Evolutionary conservation across 2,329 filamentous ascomycete species (phyloP), one percentile per base, ranked within the genome.

Genomic region (Monosporascus sp.): DNA sequence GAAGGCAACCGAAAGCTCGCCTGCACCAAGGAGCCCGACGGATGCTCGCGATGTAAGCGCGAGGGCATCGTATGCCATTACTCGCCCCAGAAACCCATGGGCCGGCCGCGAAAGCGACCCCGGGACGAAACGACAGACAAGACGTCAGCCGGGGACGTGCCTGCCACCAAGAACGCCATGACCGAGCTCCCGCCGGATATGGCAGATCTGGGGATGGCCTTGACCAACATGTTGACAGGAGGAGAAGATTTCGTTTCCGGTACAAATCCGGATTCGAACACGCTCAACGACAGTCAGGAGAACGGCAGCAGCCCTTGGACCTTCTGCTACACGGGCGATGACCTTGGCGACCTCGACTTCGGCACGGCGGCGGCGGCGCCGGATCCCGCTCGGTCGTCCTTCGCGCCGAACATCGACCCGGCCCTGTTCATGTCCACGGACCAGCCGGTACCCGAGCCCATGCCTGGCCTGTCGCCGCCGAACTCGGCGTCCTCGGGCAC

Each of bases 41-140:
- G 83, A 52, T 87, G 84, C 65, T 69, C 74, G 7, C 77, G 84
- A 53, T 87, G 84, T 63, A 74, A 70, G 52, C 75, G 74, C 52
- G 84, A 87, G 59, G 75, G 74, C 53, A 77, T 85, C 43, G 52
- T 56, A 43, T 87, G 84, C 62, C 73, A 82, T 58, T 87, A 86
- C 68, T 86, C 83, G 7, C 72, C 76, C 14, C 84, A 86, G 65
- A 87, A 87, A 68, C 81, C 73, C 41, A 87, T 87, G 84, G 84
- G 84, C 4, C 75, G 84, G 43, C 84, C 84, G 22, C 73, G 83
- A 52, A 87, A 87, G 69, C 74, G 81, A 53, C 76, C 70, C 38
- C 67, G 68, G 51, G 65, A 69, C 9, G 62, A 64, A 44, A 31
- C 58, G 37, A 56, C 38, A 43, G 34, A 34, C 27, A 38, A 49